Evolutionary conservation across 2,329 filamentous ascomycete species (phyloP).

Genomic region (Allantophomopsis cytisporea): DNA sequence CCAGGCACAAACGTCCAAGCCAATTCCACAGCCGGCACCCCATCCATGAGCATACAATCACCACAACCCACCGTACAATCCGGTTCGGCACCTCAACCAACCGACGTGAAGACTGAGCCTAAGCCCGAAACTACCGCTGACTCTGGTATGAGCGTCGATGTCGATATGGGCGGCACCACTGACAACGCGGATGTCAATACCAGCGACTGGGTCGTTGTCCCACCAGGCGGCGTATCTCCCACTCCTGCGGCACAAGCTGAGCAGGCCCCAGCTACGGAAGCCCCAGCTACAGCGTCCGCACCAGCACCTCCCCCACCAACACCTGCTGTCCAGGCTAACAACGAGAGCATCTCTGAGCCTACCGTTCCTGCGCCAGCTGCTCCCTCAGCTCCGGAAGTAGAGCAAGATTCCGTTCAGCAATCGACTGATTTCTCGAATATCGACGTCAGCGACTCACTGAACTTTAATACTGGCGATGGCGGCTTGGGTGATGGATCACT

Average conservation of each 20-base stretch:
- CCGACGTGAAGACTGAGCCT: conserved; percentile 1
- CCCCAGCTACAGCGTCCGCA: conserved; percentile 2
- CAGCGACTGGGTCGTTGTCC: conserved; percentile 66
- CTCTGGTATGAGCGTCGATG: not conserved
- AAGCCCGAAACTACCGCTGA: not conserved
- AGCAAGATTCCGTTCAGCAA: not conserved
- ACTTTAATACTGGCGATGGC: conserved; percentile 30
- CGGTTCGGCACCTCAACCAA: conserved; percentile 7
- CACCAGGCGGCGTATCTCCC: conserved; percentile 39
- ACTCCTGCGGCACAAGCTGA: conserved; percentile 8
- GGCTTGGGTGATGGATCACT: conserved; percentile 57
- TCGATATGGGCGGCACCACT: not conserved
- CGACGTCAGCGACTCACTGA: conserved; percentile 30
- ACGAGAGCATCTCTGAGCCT: too few species aligned
- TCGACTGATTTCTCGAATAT: not conserved
- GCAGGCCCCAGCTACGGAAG: conserved; percentile 4
- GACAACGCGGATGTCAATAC: conserved; percentile 27
- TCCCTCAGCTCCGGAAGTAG: not conserved
- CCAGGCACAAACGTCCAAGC: conserved; percentile 45
- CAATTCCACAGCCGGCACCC: conserved; percentile 44
- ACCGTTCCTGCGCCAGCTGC: not conserved
- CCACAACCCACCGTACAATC: conserved; percentile 22
- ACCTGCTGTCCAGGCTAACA: not conserved
- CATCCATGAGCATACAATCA: conserved; percentile 28
- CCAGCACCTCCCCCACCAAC: conserved; percentile 2